phyloP scores from a whole-genome alignment of 1,139 yeast species.

The Pichia sp. region DNA sequence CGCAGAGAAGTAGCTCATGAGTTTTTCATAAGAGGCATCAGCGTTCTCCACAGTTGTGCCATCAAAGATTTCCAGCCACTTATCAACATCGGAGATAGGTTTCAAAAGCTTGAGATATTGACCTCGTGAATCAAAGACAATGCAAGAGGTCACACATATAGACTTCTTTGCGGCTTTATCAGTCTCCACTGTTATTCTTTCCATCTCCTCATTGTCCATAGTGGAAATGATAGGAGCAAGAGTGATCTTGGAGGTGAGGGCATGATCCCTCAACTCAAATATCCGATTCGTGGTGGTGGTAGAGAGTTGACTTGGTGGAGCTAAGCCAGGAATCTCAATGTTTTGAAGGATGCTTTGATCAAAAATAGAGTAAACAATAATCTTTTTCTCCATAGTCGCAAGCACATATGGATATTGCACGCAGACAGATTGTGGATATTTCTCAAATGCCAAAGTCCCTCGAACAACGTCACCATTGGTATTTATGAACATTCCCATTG shows the following conservation, averaged over 20 bases:
- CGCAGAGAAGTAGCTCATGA: slow-evolving; percentile 29
- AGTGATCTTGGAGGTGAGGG: slow-evolving; percentile 18
- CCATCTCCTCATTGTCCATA: slow-evolving; percentile 22
- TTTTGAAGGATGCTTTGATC: slow-evolving; percentile 36
- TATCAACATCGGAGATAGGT: slow-evolving; percentile 33
- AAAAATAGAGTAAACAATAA: slow-evolving; percentile 35
- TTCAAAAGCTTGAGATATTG: slow-evolving; percentile 31
- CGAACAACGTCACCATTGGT: slow-evolving; percentile 78
- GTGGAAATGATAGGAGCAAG: slow-evolving; percentile 21
- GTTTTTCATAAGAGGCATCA: slow-evolving; percentile 16
- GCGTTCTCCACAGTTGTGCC: slow-evolving; percentile 8
- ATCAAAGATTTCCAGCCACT: slow-evolving; percentile 28
- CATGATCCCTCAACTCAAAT: slow-evolving; percentile 21
- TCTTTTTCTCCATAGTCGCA: slow-evolving; percentile 30
- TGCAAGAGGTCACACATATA: slow-evolving; percentile 29
- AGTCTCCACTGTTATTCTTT: slow-evolving; percentile 22
- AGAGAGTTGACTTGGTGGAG: neutral
- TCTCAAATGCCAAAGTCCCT: slow-evolving; percentile 71
- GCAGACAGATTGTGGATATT: slow-evolving; percentile 43
- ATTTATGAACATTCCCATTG: slow-evolving; percentile 81
- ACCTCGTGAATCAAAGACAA: slow-evolving; percentile 29
- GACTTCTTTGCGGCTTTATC: slow-evolving; percentile 29
- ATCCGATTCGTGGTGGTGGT: slow-evolving; percentile 15
- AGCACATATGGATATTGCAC: slow-evolving; percentile 38
- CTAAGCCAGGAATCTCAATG: slow-evolving; percentile 22